Evolutionary conservation across 805 yeast genomes (phyloP), one percentile per base, ranked within the genome.

Genomic region (Yarrowia yakushimensis): DNA sequence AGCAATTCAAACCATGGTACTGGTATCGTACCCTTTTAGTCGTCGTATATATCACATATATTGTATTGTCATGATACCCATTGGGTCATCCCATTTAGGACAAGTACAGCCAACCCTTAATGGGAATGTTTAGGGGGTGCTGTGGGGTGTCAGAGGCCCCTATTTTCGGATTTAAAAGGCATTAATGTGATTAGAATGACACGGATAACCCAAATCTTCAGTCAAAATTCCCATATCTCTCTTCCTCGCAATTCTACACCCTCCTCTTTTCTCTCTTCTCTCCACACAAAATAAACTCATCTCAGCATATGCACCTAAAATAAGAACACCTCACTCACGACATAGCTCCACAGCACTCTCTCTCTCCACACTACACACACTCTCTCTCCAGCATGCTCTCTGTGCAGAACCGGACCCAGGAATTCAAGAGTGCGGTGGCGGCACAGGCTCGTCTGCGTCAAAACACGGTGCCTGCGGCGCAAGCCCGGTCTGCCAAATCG

Each of bases 351-450:
- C n/a, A n/a, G n/a, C n/a, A n/a, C n/a, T n/a, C n/a, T n/a, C n/a
- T n/a, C n/a, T n/a, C 9, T 31, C n/a, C 22, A 5, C 15, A 18
- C 31, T 8, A 15, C 20, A 22, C n/a, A 6, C 9, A 10, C 36
- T 27, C 13, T 10, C 37, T 3, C 22, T 8, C 22, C 10, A 23
- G 28, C 12, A 62, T 64, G 63, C 37, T 46, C 23, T 57, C 65
- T 9, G 78, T 85, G 41, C 93, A 88, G 71, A 96, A 93, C 75
- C 80, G 99, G 67, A 93, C 98, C 9, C 80, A 83, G 65, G 98
- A 93, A 79, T 93, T 93, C 77, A 93, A 91, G 68, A 92, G 91
- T 70, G 90, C 97, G 71, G 97, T 93, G 30, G 76, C 84, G 48
- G 83, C 92, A 2, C 86, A 86, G 73, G 85, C 86, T 71, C 84